Percentiles rank a stretch among this genome's conserved stretches.
Conservation (phyloP, 2,329 filamentous ascomycete genomes). For the Malbranchea cinnamomea region DNA sequence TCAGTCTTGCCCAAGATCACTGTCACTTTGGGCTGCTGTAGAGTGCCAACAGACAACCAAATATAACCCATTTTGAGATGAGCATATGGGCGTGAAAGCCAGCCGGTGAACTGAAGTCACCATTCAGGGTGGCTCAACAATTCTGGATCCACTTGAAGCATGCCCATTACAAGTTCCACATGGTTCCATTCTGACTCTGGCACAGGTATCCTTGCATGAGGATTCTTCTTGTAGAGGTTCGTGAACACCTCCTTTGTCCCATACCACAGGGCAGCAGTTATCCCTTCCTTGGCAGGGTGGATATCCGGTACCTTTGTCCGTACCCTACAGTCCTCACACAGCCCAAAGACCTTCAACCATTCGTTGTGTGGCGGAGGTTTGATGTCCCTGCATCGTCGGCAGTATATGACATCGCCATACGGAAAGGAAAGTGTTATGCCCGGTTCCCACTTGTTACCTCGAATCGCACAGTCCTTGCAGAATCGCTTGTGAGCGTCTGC, state of each 20-base stretch:
- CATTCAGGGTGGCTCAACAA: no score
- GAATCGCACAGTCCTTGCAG: slow-evolving; percentile 11
- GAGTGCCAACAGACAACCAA: no score
- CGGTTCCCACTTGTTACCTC: slow-evolving; percentile 9
- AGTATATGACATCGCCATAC: slow-evolving; percentile 2
- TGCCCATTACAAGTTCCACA: no score
- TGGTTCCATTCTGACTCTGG: slow-evolving; percentile 5
- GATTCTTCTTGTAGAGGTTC: slow-evolving; percentile 1
- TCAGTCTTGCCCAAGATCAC: no score
- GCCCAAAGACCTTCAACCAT: neutral
- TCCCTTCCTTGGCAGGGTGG: no score
- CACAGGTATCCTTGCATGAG: neutral
- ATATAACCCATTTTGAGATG: no score
- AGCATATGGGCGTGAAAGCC: no score
- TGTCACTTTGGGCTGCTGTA: no score
- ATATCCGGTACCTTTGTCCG: neutral
- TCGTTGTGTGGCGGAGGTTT: neutral
- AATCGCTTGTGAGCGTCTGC: slow-evolving; percentile 10
- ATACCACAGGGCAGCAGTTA: slow-evolving; percentile 3
- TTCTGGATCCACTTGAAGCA: no score
- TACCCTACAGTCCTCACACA: slow-evolving; percentile 5
- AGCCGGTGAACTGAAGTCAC: no score
- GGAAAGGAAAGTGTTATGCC: slow-evolving; percentile 7
- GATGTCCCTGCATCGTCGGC: slow-evolving; percentile 4
- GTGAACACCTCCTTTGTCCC: slow-evolving; percentile 2